Percentiles rank a stretch among this genome's conserved stretches.
phyloP scores from a whole-genome alignment of 2,329 filamentous ascomycete species.

The Trichophyton rubrum region DNA sequence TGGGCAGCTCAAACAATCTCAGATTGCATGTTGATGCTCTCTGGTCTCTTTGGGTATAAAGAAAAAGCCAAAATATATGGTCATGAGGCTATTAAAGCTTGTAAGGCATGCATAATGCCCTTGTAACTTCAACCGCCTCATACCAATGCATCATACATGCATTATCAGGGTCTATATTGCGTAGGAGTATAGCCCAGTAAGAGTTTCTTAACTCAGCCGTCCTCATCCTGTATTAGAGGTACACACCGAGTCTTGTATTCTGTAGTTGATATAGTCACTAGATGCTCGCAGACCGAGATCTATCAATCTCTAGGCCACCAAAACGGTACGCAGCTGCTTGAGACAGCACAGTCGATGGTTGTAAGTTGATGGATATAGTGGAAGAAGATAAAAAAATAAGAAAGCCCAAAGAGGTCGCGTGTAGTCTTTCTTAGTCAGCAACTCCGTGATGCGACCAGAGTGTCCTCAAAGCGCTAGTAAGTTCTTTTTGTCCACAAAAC shows the following conservation, averaged over 20 bases:
- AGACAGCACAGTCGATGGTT: too few relatives aligned
- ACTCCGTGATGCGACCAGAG: conserved; percentile 12
- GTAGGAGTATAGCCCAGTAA: too few relatives aligned
- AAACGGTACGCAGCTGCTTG: too few relatives aligned
- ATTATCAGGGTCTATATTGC: neutral
- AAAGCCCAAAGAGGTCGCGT: neutral
- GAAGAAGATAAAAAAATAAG: neutral
- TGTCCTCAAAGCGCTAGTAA: conserved; percentile 16
- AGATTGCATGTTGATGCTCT: neutral
- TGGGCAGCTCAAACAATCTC: neutral
- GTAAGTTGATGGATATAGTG: too few relatives aligned
- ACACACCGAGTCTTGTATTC: too few relatives aligned
- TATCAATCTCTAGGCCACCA: too few relatives aligned
- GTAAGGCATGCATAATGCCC: neutral
- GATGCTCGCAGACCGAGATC: too few relatives aligned
- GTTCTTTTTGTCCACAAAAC: conserved; percentile 4
- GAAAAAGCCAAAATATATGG: neutral
- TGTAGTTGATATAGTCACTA: too few relatives aligned
- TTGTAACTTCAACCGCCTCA: neutral
- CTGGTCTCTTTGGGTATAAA: neutral
- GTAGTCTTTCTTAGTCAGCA: conserved; percentile 5
- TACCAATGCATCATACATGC: neutral
- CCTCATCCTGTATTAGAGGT: too few relatives aligned
- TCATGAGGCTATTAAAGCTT: neutral
- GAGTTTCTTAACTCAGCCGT: too few relatives aligned